These are phyloP conservation scores for Colletotrichum eremochloae DNA, from an alignment of 2,329 filamentous ascomycete genomes.

Conservation along the genomic window DNA sequence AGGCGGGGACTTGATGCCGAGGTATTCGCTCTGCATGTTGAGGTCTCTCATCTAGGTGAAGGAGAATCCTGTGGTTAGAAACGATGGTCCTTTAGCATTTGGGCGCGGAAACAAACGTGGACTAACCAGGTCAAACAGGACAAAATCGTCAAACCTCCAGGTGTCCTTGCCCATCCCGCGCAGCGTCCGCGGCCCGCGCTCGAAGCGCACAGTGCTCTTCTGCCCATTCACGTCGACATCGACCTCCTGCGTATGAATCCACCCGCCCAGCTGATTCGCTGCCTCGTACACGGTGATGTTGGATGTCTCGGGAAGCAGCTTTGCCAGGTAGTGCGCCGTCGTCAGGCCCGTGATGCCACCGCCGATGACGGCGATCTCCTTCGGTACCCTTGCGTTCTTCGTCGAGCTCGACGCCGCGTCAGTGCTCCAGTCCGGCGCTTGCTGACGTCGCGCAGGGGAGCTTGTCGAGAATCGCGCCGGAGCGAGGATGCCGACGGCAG, in stretches of 20 bases:
- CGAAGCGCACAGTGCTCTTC: conserved; percentile 75
- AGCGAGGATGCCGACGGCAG: not conserved
- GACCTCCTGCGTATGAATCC: conserved; percentile 79
- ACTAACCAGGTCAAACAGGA: conserved; percentile 79
- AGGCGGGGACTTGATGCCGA: conserved; percentile 35
- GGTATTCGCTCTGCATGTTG: conserved; percentile 23
- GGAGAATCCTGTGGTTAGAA: conserved; percentile 30
- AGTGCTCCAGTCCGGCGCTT: not conserved
- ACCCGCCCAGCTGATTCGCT: conserved; percentile 79
- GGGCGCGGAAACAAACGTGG: conserved; percentile 41
- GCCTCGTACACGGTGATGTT: conserved; percentile 88
- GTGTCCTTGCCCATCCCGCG: conserved; percentile 61
- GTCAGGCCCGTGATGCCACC: conserved; percentile 87
- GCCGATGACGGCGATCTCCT: conserved; percentile 77
- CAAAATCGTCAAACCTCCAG: conserved; percentile 69
- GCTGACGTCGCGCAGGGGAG: not conserved
- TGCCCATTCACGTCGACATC: conserved; percentile 69
- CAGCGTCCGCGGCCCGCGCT: conserved; percentile 86
- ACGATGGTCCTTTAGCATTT: conserved; percentile 30
- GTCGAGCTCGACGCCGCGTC: not conserved
- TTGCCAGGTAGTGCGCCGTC: conserved; percentile 81
- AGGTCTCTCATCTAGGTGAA: conserved; percentile 28
- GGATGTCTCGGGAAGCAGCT: conserved; percentile 71
- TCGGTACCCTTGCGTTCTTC: conserved; percentile 38
- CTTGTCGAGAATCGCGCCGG: conserved; percentile 29